These are phyloP conservation scores for Flueggea neowawraea DNA, from an alignment of 441 rosid species.

Conservation along the genomic window DNA sequence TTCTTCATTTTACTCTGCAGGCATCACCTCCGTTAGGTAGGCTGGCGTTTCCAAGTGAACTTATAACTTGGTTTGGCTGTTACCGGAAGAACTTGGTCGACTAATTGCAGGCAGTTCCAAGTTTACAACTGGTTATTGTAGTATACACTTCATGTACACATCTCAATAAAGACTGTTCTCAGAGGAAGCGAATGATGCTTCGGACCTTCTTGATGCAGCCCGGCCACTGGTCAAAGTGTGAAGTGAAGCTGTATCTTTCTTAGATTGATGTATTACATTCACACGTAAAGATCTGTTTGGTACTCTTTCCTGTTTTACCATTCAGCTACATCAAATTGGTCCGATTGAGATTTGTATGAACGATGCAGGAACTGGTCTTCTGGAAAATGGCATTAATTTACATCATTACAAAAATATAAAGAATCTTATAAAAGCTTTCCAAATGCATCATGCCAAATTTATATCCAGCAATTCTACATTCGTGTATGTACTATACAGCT, in stretches of 20 bases:
- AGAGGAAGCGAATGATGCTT: no score
- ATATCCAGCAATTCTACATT: neutral
- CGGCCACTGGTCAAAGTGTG: no score
- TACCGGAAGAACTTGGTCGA: neutral
- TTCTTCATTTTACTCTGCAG: constrained; percentile 17
- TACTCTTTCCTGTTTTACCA: no score
- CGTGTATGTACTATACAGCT: constrained; percentile 3
- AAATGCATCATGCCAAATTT: constrained; percentile 11
- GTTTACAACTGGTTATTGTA: no score
- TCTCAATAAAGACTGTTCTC: no score
- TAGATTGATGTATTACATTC: no score
- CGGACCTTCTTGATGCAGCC: no score
- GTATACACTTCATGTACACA: no score
- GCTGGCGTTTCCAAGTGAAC: neutral
- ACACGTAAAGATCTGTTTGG: no score
- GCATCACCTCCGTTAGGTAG: constrained; percentile 40
- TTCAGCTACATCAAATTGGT: neutral
- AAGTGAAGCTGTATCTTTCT: neutral
- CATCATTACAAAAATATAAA: neutral
- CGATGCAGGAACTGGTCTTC: no score
- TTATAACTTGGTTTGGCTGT: neutral
- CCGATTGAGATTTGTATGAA: no score
- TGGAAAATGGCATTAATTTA: no score
- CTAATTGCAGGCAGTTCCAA: neutral
- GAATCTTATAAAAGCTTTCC: neutral